These are phyloP conservation scores for Butyriboletus appendiculatus DNA, from an alignment of 1,284 basidiomycete species.

Conservation along the genomic window DNA sequence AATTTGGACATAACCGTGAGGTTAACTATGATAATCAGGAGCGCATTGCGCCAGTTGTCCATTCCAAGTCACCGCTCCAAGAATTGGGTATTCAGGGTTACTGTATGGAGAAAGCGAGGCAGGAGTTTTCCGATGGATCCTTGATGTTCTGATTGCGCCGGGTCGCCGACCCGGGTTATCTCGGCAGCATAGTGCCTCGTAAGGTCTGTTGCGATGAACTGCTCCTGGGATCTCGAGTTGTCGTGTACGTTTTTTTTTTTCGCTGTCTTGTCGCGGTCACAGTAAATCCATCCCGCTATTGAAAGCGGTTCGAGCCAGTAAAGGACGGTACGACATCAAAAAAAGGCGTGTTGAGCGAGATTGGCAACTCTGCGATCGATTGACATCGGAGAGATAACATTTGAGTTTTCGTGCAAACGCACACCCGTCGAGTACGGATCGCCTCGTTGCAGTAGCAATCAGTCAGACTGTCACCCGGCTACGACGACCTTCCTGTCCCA, in stretches of 20 bases:
- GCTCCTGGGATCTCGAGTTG: neutral
- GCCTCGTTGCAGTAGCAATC: neutral
- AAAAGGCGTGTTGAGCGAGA: neutral
- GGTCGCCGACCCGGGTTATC: neutral
- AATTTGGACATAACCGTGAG: constrained; percentile 13
- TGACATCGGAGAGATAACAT: constrained; percentile 1
- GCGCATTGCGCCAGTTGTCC: neutral
- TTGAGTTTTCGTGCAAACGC: constrained; percentile 4
- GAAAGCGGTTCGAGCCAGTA: neutral
- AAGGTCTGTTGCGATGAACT: constrained; percentile 2
- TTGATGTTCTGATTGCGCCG: constrained; percentile 4
- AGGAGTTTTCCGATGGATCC: neutral
- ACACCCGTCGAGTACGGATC: neutral
- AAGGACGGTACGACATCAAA: neutral
- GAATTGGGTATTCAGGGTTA: neutral
- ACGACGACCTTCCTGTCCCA: constrained; percentile 15
- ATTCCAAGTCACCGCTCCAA: neutral
- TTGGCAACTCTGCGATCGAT: constrained; percentile 3
- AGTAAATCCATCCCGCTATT: neutral
- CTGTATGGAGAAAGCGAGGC: constrained; percentile 8
- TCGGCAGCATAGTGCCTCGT: neutral
- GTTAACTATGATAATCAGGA: neutral
- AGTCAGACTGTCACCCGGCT: neutral
- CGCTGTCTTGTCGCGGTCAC: neutral
- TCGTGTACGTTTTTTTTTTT: neutral